Percentiles rank a stretch among this genome's conserved stretches.
These are phyloP conservation scores for Colletotrichum trifolii DNA, from an alignment of 2,329 filamentous ascomycete species.

Conservation along the genomic window DNA sequence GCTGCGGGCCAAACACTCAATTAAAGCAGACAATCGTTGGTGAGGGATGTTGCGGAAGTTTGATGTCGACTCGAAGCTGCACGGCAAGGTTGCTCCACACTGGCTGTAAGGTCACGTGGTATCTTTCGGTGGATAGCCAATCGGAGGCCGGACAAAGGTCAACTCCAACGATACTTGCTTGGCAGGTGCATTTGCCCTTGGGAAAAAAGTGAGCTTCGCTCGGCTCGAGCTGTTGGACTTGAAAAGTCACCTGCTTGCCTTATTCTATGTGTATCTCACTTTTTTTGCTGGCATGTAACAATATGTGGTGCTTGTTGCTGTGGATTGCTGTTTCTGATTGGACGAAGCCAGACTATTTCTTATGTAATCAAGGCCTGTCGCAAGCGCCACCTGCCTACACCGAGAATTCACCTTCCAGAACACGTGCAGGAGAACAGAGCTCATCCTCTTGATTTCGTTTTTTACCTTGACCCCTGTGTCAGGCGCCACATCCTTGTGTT, in stretches of 20 bases:
- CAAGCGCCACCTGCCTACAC: too few relatives aligned
- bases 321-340: too few relatives aligned
- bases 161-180: not conserved
- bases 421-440: not conserved
- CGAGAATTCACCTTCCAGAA: not conserved
- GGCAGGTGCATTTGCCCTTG: not conserved
- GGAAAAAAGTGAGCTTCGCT: too few relatives aligned
- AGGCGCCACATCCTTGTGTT: constrained; percentile 23
- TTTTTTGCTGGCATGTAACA: too few relatives aligned
- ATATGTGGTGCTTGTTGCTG: too few relatives aligned
- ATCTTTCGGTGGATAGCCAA: constrained; percentile 9
- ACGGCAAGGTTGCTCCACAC: constrained; percentile 28
- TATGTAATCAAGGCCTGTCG: too few relatives aligned
- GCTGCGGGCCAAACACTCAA: constrained; percentile 34
- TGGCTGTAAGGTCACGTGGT: constrained; percentile 24
- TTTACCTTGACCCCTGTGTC: too few relatives aligned
- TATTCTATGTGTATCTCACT: too few relatives aligned
- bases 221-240: too few relatives aligned
- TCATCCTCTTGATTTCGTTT: too few relatives aligned
- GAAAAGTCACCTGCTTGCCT: too few relatives aligned
- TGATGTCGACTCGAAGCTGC: constrained; percentile 38
- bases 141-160: constrained; percentile 34
- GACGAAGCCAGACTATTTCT: too few relatives aligned
- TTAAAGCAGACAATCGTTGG: constrained; percentile 32
- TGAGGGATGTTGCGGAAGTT: constrained; percentile 37